Base-by-base conservation (phyloP, 179 eudicot species). In the Spergularia azorica region DNA sequence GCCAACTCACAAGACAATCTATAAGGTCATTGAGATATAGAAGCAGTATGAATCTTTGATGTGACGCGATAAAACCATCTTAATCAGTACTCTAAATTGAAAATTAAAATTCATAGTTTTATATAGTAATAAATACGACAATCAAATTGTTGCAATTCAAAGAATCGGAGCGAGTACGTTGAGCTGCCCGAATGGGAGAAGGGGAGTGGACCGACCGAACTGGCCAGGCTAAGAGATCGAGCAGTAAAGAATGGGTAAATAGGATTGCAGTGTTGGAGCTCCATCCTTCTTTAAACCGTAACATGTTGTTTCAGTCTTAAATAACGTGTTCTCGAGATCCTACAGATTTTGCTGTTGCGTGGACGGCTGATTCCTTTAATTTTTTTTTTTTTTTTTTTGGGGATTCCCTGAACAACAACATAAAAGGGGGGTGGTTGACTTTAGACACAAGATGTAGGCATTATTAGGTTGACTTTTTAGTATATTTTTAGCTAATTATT, bases 351-450 rank as follows among this genome's bases (percentile, higher is more conserved):
- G 66, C 63, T n/a, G 43, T 77, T 26, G 70, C 76, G 43, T 78
- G 76, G 77, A 72, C 81, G 81, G 77, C 72, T 36, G 76, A 78
- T 78, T 41, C 38, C 41, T 26, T 43, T 43, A 41, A 67, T 43
- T 43, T 2, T 4, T 2, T 38, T 66, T 66, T n/a, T n/a, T 69
- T 9, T 7, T 69, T 69, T 41, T 26, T 52, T 18, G 9, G 18
- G 63, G 20, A 60, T 60, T 60, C 59, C 4, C 21, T 10, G 11
- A 71, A 60, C 65, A 72, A 78, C 62, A 61, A 48, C 69, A 69
- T 21, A 76, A 14, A 2, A 68, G 32, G 17, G 26, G 18, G 41
- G 26, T 9, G 17, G 65, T 63, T 78, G 71, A 78, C 71, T 71
- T 9, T 50, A 8, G 8, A 26, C 32, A 26, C 59, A 51, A 62